phyloP scores from a whole-genome alignment of 225 moss, liverwort and hornwort genomes.

The Physcomitrium patens region DNA sequence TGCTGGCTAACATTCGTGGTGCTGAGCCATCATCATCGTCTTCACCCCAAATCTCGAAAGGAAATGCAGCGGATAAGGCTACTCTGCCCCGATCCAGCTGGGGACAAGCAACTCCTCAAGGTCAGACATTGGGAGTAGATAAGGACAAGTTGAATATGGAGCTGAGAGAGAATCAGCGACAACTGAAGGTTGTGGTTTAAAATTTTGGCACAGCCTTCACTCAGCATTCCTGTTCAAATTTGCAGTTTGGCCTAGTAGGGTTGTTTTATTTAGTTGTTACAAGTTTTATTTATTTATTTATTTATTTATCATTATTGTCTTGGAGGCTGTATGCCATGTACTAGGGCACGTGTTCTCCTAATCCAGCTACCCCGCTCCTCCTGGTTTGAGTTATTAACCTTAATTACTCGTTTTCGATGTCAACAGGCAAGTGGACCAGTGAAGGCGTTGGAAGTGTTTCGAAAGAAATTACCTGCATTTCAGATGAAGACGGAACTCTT shows the following conservation, averaged over 20 bases:
- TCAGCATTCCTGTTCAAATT: not conserved
- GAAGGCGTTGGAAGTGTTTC: conserved; percentile 76
- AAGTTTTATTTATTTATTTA: not conserved
- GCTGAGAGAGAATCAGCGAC: conserved; percentile 76
- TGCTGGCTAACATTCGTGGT: conserved; percentile 86
- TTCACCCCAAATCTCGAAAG: conserved; percentile 18
- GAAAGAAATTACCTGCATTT: conserved; percentile 89
- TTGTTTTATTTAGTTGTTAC: conserved; percentile 4
- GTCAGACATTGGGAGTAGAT: conserved; percentile 40
- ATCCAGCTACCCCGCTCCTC: conserved; percentile 1
- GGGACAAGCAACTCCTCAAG: conserved; percentile 46
- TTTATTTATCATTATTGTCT: not conserved
- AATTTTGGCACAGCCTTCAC: not conserved
- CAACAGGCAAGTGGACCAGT: conserved; percentile 72
- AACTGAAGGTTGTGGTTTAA: conserved; percentile 65
- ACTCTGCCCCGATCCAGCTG: conserved; percentile 52
- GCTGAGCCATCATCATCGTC: conserved; percentile 62
- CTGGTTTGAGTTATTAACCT: conserved; percentile 26
- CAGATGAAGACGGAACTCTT: conserved; percentile 81
- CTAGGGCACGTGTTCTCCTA: conserved; percentile 5
- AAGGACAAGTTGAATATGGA: conserved; percentile 67
- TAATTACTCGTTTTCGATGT: conserved; percentile 17
- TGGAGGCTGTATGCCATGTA: not conserved
- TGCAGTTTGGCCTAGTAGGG: conserved; percentile 5
- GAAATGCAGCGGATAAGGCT: conserved; percentile 25